Percentiles rank a stretch among this genome's conserved stretches.
Evolutionary conservation across 1,284 basidiomycete genomes (phyloP).

Genomic region (Cystobasidium slooffiae): DNA sequence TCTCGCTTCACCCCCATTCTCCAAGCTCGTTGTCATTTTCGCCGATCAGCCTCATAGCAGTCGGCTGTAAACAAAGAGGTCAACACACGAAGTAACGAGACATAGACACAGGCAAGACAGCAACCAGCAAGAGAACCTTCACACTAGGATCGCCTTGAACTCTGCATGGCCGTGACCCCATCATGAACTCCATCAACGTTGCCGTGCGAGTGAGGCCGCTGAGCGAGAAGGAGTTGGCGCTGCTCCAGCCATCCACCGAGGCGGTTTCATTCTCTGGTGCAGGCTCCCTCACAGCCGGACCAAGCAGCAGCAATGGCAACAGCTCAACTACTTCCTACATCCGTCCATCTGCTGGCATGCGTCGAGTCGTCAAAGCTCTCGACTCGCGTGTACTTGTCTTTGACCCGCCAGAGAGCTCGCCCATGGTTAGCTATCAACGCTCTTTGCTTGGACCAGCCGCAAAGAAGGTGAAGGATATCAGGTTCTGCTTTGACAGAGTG

Average conservation of each 20-base stretch:
- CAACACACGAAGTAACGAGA: background rate
- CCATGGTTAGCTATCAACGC: slow-evolving; percentile 54
- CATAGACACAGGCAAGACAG: background rate
- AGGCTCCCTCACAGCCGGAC: slow-evolving; percentile 62
- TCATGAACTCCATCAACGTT: slow-evolving; percentile 43
- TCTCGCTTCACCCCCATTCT: background rate
- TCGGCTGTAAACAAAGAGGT: slow-evolving; percentile 18
- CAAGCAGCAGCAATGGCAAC: slow-evolving; percentile 59
- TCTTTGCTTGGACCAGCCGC: slow-evolving; percentile 32
- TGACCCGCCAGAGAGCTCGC: slow-evolving; percentile 86
- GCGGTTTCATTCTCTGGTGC: slow-evolving; percentile 70
- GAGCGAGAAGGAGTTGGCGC: slow-evolving; percentile 76
- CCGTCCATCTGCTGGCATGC: slow-evolving; percentile 52
- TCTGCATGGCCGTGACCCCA: slow-evolving; percentile 5
- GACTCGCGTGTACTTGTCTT: slow-evolving; percentile 74
- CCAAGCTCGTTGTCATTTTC: background rate
- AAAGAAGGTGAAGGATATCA: slow-evolving; percentile 56
- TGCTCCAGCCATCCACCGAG: slow-evolving; percentile 60
- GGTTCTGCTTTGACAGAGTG: slow-evolving; percentile 93
- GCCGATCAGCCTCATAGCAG: background rate
- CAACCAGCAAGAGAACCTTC: background rate
- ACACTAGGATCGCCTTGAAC: background rate
- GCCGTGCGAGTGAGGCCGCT: slow-evolving; percentile 89
- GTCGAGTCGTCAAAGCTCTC: slow-evolving; percentile 58
- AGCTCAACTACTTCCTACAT: slow-evolving; percentile 26